These are phyloP conservation scores for Talaromyces liani DNA, from an alignment of 495 filamentous ascomycete genomes.

Conservation along the genomic window DNA sequence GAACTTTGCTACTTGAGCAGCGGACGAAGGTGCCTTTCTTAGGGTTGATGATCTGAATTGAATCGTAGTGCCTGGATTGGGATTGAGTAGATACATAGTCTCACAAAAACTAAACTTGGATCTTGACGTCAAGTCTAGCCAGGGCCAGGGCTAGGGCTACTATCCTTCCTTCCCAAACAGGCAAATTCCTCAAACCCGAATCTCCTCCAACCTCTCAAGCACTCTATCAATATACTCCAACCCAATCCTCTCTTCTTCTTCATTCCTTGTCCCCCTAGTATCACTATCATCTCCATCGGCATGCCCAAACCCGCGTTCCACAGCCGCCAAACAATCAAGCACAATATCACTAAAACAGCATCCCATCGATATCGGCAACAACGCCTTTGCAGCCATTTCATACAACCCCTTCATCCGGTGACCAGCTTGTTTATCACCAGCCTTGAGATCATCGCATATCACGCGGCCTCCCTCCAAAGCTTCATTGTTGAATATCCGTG, in stretches of 20 bases:
- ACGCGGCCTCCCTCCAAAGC: not conserved
- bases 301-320: not conserved
- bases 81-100: too few species aligned
- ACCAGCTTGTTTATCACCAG: not conserved
- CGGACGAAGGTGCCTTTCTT: too few species aligned
- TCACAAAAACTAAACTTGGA: too few species aligned
- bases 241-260: not conserved
- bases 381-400: not conserved
- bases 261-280: not conserved
- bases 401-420: not conserved
- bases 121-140: too few species aligned
- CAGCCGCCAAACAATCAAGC: not conserved
- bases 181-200: not conserved
- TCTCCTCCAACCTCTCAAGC: not conserved
- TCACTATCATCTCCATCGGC: not conserved
- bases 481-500: not conserved
- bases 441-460: not conserved
- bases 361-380: not conserved
- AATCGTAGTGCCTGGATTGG: too few species aligned
- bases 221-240: constrained; percentile 1
- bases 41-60: too few species aligned
- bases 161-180: not conserved
- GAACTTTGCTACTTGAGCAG: too few species aligned
- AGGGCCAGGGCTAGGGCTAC: too few species aligned
- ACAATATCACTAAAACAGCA: not conserved